Conservation (phyloP, 2,329 filamentous ascomycete species). For the Neurospora sp. region DNA sequence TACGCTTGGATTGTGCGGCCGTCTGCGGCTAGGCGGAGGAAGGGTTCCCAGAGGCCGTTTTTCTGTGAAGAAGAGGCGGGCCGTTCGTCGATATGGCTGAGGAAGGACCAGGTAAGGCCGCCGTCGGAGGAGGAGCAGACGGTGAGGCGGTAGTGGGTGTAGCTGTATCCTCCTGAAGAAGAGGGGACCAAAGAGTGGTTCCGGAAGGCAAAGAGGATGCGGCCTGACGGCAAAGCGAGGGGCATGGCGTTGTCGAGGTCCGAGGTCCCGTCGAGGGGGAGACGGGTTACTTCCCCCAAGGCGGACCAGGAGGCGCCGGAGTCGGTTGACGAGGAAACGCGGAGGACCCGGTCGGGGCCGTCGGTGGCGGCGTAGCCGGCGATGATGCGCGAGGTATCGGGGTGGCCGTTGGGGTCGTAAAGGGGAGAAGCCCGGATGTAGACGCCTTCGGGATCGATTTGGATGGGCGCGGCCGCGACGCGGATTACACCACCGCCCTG, state of each 20-base stretch:
- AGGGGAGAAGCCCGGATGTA: conserved; percentile 22
- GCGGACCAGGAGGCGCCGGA: conserved; percentile 20
- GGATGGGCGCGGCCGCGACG: conserved; percentile 12
- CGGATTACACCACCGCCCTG: background rate
- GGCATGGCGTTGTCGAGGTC: conserved; percentile 26
- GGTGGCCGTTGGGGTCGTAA: background rate
- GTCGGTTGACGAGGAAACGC: conserved; percentile 19
- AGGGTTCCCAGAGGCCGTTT: conserved; percentile 36
- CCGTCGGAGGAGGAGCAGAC: conserved; percentile 31
- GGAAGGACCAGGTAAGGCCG: conserved; percentile 27
- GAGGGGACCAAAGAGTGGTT: conserved; percentile 18
- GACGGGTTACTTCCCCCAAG: conserved; percentile 7
- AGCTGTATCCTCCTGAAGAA: conserved; percentile 4
- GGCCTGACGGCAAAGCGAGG: conserved; percentile 5
- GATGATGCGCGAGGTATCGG: conserved; percentile 18
- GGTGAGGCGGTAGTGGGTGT: conserved; percentile 30
- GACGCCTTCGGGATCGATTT: conserved; percentile 20
- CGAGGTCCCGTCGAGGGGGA: conserved; percentile 11
- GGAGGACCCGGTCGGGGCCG: conserved; percentile 17
- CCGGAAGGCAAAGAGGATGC: conserved; percentile 19
- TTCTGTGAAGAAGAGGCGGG: background rate
- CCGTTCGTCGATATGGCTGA: conserved; percentile 21
- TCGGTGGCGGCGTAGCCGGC: conserved; percentile 21
- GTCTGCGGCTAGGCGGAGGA: conserved; percentile 28
- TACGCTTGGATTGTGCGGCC: conserved; percentile 30